A percentile compares a stretch with the other conserved stretches of the same genome.
Conservation (phyloP, 768 basidiomycete genomes). For the Hygrophorus russula region DNA sequence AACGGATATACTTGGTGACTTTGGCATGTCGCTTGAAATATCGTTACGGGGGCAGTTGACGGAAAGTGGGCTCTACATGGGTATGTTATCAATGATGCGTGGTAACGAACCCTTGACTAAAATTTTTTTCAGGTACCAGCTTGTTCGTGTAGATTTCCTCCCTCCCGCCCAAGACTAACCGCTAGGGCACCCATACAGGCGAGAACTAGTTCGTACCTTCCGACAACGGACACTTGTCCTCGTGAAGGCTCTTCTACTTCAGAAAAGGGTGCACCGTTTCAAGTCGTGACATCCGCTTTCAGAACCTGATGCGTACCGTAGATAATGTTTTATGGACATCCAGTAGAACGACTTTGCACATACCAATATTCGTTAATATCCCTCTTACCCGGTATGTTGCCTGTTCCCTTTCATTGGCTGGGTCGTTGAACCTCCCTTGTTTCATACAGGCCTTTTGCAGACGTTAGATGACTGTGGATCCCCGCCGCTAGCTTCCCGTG, state of each 20-base stretch:
- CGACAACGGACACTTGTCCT: slow-evolving; percentile 86
- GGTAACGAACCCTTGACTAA: neutral
- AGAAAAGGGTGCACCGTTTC: slow-evolving; percentile 61
- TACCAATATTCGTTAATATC: slow-evolving; percentile 98
- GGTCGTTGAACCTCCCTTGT: neutral
- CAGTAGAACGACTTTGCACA: slow-evolving; percentile 91
- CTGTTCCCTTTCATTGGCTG: neutral
- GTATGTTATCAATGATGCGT: slow-evolving; percentile 29
- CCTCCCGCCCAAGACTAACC: slow-evolving; percentile 1
- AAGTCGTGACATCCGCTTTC: neutral
- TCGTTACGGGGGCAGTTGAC: slow-evolving; percentile 75
- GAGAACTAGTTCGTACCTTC: slow-evolving; percentile 90
- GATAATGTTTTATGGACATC: slow-evolving; percentile 97
- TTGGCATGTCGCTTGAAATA: slow-evolving; percentile 64
- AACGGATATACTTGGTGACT: slow-evolving; percentile 81
- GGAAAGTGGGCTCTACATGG: slow-evolving; percentile 92
- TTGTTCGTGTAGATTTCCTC: slow-evolving; percentile 30
- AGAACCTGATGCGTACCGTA: slow-evolving; percentile 18
- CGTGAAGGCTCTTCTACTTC: slow-evolving; percentile 90
- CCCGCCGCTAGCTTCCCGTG: slow-evolving; percentile 62
- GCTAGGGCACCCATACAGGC: slow-evolving; percentile 29
- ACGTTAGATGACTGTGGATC: slow-evolving; percentile 87
- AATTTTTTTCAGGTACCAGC: slow-evolving; percentile 45
- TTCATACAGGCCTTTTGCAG: slow-evolving; percentile 65
- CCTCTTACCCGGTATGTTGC: slow-evolving; percentile 65